A percentile compares a stretch with the other conserved stretches of the same genome.
These are phyloP conservation scores for Candida gorgasii DNA, from an alignment of 805 yeast species.

Conservation along the genomic window DNA sequence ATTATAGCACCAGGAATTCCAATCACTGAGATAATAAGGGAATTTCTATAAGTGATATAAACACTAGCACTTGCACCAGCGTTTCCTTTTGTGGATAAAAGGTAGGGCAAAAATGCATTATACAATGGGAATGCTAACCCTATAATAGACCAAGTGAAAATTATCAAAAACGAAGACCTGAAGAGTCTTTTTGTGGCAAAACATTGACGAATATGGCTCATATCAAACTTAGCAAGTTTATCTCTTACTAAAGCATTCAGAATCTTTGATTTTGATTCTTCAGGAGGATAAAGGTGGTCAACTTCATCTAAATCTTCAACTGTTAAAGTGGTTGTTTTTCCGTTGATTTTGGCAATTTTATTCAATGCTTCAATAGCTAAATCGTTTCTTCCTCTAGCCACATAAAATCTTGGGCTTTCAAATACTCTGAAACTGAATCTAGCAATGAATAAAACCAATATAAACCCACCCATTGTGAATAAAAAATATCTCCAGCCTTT, in stretches of 20 bases:
- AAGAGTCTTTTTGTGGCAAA: slow-evolving; percentile 49
- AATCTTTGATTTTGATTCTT: slow-evolving; percentile 16
- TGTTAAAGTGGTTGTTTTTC: slow-evolving; percentile 41
- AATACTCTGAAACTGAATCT: slow-evolving; percentile 43
- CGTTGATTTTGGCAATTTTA: slow-evolving; percentile 48
- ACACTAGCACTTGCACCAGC: slow-evolving; percentile 30
- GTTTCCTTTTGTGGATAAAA: slow-evolving; percentile 44
- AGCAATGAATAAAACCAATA: slow-evolving; percentile 36
- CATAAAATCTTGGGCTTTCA: slow-evolving; percentile 58
- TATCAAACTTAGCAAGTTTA: slow-evolving; percentile 26
- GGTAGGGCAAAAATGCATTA: slow-evolving; percentile 55
- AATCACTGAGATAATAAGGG: slow-evolving; percentile 31
- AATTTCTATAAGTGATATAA: slow-evolving; percentile 31
- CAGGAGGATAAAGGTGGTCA: slow-evolving; percentile 32
- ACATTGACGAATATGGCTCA: slow-evolving; percentile 44
- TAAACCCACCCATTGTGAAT: slow-evolving; percentile 54
- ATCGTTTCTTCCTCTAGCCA: slow-evolving; percentile 53
- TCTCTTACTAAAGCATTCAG: slow-evolving; percentile 20
- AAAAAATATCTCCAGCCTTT: slow-evolving; percentile 65
- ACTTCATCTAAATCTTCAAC: slow-evolving; percentile 46
- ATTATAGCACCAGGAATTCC: slow-evolving; percentile 36
- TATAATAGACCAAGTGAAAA: slow-evolving; percentile 54
- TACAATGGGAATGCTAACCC: slow-evolving; percentile 61
- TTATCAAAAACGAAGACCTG: slow-evolving; percentile 41
- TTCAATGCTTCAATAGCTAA: slow-evolving; percentile 47